Conservation (phyloP, 306 rosid genomes). For the Urtica urens region DNA sequence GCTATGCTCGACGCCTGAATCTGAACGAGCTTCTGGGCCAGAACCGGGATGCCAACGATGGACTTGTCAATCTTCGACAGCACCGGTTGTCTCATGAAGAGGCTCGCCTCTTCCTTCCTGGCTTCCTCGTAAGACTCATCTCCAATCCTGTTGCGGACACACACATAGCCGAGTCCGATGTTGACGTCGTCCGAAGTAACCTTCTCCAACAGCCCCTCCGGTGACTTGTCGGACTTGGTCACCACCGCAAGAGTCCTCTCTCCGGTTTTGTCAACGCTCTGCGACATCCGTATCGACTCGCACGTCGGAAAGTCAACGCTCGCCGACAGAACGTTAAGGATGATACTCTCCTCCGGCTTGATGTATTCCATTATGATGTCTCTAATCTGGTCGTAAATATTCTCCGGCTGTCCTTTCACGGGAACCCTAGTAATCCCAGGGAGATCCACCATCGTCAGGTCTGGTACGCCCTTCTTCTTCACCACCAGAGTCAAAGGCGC, state of each 20-base stretch:
- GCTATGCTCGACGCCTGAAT: conserved; percentile 34
- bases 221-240: conserved; percentile 41
- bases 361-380: conserved; percentile 53
- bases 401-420: conserved; percentile 49
- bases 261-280: conserved; percentile 41
- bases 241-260: conserved; percentile 51
- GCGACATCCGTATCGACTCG: conserved; percentile 55
- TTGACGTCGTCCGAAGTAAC: conserved; percentile 46
- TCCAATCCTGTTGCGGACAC: conserved; percentile 39
- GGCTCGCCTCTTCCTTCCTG: conserved; percentile 12
- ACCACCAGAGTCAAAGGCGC: conserved; percentile 18
- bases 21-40: conserved; percentile 31
- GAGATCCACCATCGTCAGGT: conserved; percentile 24
- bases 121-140: conserved; percentile 47
- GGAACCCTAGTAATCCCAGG: conserved; percentile 46
- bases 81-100: conserved; percentile 22
- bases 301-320: conserved; percentile 51
- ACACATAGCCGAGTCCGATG: conserved; percentile 47
- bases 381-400: conserved; percentile 44
- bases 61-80: conserved; percentile 34
- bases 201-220: conserved; percentile 47
- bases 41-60: conserved; percentile 42
- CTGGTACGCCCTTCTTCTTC: conserved; percentile 19
- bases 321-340: conserved; percentile 50
- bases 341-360: conserved; percentile 35